A percentile compares a stretch with the other conserved stretches of the same genome.
These are phyloP conservation scores for Dysphania ambrosioides DNA, from an alignment of 148 eudicot genomes.

Conservation along the genomic window DNA sequence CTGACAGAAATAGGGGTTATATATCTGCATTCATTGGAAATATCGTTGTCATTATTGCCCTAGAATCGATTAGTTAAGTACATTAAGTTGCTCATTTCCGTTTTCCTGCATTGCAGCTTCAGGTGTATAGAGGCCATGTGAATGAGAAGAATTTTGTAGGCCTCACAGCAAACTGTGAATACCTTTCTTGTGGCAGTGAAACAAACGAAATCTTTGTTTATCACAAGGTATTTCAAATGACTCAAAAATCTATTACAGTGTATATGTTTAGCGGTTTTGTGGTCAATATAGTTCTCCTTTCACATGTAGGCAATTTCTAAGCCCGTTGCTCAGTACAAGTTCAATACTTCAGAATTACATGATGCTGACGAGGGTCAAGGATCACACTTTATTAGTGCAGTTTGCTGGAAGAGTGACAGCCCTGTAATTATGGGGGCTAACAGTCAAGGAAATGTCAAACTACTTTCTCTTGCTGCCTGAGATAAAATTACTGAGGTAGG, in stretches of 20 bases:
- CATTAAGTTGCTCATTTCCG: neutral
- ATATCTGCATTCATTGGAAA: neutral
- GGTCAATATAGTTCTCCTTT: neutral
- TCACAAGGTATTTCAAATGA: slow-evolving; percentile 59
- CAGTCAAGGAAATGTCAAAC: slow-evolving; percentile 78
- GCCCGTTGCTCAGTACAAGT: slow-evolving; percentile 70
- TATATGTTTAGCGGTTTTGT: neutral
- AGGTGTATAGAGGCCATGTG: slow-evolving; percentile 67
- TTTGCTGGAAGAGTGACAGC: slow-evolving; percentile 81
- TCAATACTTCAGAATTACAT: slow-evolving; percentile 46
- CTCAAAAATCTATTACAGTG: neutral
- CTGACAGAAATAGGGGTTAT: neutral
- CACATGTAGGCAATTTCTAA: slow-evolving; percentile 58
- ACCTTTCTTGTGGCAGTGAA: slow-evolving; percentile 92
- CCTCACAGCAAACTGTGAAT: slow-evolving; percentile 66
- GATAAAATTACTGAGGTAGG: slow-evolving; percentile 2
- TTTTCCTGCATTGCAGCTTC: slow-evolving; percentile 40
- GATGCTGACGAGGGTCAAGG: slow-evolving; percentile 56
- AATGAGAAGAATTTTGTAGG: slow-evolving; percentile 97
- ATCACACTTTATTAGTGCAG: slow-evolving; percentile 75
- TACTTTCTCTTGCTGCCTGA: slow-evolving; percentile 68
- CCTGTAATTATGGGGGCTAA: slow-evolving; percentile 77
- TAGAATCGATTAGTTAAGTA: neutral
- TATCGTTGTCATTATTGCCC: neutral
- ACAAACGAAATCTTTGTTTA: slow-evolving; percentile 86